These are phyloP conservation scores for Stagonosporopsis vannaccii DNA, from an alignment of 2,329 filamentous ascomycete genomes.

Conservation along the genomic window DNA sequence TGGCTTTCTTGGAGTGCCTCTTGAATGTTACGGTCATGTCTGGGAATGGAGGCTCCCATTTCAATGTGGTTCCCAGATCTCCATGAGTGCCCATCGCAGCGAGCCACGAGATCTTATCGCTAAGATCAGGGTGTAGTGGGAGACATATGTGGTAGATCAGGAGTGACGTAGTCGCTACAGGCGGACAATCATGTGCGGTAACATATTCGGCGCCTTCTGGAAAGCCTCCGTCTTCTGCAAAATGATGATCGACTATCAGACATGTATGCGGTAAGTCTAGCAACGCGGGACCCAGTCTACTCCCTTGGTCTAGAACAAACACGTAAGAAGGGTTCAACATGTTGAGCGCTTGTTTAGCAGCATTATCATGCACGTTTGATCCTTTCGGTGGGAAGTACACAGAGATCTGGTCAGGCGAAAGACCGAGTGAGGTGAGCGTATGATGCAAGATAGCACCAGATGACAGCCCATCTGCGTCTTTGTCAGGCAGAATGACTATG, in stretches of 20 bases:
- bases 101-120: constrained; percentile 64
- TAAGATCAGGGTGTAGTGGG: constrained; percentile 61
- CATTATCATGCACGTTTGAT: constrained; percentile 63
- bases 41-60: constrained; percentile 72
- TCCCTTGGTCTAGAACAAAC: constrained; percentile 72
- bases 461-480: constrained; percentile 72
- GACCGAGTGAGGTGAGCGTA: constrained; percentile 66
- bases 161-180: constrained; percentile 69
- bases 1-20: constrained; percentile 65
- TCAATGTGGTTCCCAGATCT: constrained; percentile 69
- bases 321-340: constrained; percentile 62
- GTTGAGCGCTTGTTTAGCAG: constrained; percentile 61
- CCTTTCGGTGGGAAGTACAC: constrained; percentile 69
- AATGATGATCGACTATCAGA: constrained; percentile 72
- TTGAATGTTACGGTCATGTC: constrained; percentile 70
- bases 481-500: constrained; percentile 71
- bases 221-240: constrained; percentile 63
- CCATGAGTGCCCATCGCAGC: constrained; percentile 71
- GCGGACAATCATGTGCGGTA: constrained; percentile 69
- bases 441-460: constrained; percentile 69
- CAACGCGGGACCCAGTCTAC: constrained; percentile 62
- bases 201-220: constrained; percentile 63
- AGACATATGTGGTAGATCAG: constrained; percentile 70
- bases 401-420: constrained; percentile 61
- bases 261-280: constrained; percentile 59